Conservation (phyloP, 345 rosid species). For the Populus euphratica region DNA sequence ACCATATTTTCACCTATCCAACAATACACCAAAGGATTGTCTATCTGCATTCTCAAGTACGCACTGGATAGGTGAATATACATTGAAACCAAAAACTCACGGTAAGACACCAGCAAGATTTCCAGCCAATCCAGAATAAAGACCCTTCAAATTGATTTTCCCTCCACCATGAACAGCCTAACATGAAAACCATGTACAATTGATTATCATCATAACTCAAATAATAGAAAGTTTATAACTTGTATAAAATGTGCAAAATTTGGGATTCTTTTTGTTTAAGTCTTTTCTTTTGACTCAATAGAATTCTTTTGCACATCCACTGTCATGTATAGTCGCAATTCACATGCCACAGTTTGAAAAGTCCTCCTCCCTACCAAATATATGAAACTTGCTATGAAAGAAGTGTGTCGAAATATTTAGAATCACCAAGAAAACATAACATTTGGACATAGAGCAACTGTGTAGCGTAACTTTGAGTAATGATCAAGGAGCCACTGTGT, state of each 20-base stretch:
- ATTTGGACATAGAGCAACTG: neutral
- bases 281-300: no score
- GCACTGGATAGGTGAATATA: neutral
- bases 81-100: constrained; percentile 42
- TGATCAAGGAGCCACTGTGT: neutral
- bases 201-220: neutral
- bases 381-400: no score
- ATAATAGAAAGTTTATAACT: neutral
- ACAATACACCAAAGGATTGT: neutral
- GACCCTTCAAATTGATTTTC: constrained; percentile 68
- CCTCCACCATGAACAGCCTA: constrained; percentile 90
- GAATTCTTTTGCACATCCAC: no score
- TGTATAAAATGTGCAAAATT: neutral
- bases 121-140: constrained; percentile 94
- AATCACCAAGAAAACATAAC: neutral
- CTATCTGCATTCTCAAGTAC: neutral
- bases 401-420: no score
- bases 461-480: neutral
- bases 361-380: no score
- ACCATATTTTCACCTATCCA: neutral
- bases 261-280: no score
- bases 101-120: constrained; percentile 90
- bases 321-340: no score
- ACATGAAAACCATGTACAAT: neutral
- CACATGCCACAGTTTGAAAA: no score